Evolutionary conservation across 805 yeast genomes (phyloP).

Genomic region (Yamadazyma akitaensis): DNA sequence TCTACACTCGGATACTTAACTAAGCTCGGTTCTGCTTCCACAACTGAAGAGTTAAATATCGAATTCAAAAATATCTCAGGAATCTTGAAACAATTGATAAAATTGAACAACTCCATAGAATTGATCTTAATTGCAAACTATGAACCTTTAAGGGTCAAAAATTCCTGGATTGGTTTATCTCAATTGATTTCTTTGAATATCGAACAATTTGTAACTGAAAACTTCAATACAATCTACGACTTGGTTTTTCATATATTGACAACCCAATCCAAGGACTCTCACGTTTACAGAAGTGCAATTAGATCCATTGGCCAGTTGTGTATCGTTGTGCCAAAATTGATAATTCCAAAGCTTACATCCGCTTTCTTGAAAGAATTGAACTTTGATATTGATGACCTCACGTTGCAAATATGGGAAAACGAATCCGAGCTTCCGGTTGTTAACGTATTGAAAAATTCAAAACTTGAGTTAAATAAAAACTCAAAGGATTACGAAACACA

Average conservation of each 20-base stretch:
- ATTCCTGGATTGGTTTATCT: conserved; percentile 78
- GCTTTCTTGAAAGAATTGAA: conserved; percentile 31
- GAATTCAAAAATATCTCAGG: background rate
- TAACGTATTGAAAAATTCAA: conserved; percentile 40
- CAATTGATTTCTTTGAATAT: conserved; percentile 62
- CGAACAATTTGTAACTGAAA: conserved; percentile 44
- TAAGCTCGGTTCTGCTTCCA: conserved; percentile 15
- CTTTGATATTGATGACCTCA: conserved; percentile 40
- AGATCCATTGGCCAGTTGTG: conserved; percentile 47
- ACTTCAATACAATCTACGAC: conserved; percentile 19
- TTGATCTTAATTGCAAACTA: conserved; percentile 30
- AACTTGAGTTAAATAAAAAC: conserved; percentile 56
- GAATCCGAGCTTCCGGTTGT: conserved; percentile 65
- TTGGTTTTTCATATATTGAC: background rate
- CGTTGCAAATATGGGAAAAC: conserved; percentile 64
- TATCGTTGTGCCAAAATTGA: conserved; percentile 56
- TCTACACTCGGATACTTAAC: conserved; percentile 33
- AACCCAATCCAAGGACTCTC: conserved; percentile 2
- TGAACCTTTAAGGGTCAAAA: conserved; percentile 27
- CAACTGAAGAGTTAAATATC: conserved; percentile 10
- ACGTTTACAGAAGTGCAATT: conserved; percentile 24
- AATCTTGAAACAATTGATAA: conserved; percentile 5
- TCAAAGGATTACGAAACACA: conserved; percentile 79
- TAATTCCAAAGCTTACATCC: conserved; percentile 49
- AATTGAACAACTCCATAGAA: conserved; percentile 17